These are phyloP conservation scores for Leccinum variicolor DNA, from an alignment of 768 basidiomycete genomes.

Conservation along the genomic window DNA sequence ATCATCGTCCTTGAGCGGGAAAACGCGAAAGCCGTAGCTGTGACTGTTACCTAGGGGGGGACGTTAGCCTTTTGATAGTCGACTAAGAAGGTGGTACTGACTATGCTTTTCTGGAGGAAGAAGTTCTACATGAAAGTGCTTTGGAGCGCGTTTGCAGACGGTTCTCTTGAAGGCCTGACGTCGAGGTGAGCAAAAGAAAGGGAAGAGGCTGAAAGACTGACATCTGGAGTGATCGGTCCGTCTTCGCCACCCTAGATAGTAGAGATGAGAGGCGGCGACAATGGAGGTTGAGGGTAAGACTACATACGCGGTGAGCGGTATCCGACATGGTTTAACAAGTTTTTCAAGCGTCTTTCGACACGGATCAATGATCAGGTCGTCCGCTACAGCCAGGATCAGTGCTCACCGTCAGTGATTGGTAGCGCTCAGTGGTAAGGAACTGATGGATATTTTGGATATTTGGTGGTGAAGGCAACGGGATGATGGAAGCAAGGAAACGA, in stretches of 20 bases:
- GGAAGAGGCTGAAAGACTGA: slow-evolving; percentile 13
- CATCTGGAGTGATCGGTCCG: slow-evolving; percentile 22
- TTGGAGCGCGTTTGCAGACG: slow-evolving; percentile 56
- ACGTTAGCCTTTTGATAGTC: not conserved
- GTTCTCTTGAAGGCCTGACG: slow-evolving; percentile 60
- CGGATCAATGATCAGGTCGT: slow-evolving; percentile 5
- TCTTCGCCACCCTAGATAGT: not conserved
- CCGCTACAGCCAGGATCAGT: not conserved
- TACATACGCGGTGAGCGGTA: slow-evolving; percentile 12
- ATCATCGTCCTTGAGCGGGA: slow-evolving; percentile 39
- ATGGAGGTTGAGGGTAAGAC: not conserved
- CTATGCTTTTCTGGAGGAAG: slow-evolving; percentile 58
- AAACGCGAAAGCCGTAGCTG: slow-evolving; percentile 62
- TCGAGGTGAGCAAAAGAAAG: not conserved
- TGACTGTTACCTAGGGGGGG: slow-evolving; percentile 43
- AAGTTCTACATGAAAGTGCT: slow-evolving; percentile 55
- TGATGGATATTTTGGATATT: not conserved
- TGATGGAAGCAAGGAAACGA: slow-evolving; percentile 2
- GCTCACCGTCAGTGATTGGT: not conserved
- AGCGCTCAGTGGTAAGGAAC: not conserved
- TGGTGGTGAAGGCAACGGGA: not conserved
- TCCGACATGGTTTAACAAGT: not conserved
- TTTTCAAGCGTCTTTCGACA: not conserved
- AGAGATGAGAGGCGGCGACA: not conserved
- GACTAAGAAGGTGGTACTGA: slow-evolving; percentile 24